phyloP scores from a whole-genome alignment of 257 asterid species.

The Forsythia suspensa region DNA sequence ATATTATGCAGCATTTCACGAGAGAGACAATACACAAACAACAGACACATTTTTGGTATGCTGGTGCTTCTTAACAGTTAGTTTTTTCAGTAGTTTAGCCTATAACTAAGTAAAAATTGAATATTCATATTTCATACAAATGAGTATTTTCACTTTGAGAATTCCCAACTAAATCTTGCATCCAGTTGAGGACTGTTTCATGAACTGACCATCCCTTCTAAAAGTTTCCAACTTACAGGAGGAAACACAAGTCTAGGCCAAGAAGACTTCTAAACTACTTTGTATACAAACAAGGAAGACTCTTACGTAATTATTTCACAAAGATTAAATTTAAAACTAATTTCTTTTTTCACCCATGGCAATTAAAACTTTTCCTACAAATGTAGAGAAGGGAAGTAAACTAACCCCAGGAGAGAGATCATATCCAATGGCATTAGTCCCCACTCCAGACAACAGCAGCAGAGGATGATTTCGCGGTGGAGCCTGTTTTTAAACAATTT shows the following conservation, averaged over 20 bases:
- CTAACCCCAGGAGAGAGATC: constrained; percentile 93
- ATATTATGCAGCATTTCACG: background rate
- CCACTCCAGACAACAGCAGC: constrained; percentile 89
- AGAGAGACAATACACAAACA: background rate
- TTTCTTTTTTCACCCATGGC: background rate
- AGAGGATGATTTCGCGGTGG: constrained; percentile 88
- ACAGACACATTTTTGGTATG: background rate
- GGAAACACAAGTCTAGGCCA: background rate
- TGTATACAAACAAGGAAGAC: background rate
- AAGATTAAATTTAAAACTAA: background rate
- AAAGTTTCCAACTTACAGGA: constrained; percentile 2
- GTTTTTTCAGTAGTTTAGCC: background rate
- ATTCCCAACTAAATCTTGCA: constrained; percentile 10
- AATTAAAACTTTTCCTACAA: constrained; percentile 1
- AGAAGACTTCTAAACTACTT: background rate
- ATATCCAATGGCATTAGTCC: constrained; percentile 97
- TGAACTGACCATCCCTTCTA: background rate
- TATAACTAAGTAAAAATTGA: no score
- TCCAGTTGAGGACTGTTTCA: background rate
- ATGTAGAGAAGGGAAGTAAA: constrained; percentile 20
- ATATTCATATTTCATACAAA: no score
- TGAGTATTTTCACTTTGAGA: no score
- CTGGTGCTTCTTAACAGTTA: background rate
- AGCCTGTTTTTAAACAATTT: constrained; percentile 49
- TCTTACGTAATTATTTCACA: constrained; percentile 5